Evolutionary conservation across 2,329 filamentous ascomycete genomes (phyloP), one percentile per base, ranked within the genome.

Genomic region (Fusarium proliferatum): DNA sequence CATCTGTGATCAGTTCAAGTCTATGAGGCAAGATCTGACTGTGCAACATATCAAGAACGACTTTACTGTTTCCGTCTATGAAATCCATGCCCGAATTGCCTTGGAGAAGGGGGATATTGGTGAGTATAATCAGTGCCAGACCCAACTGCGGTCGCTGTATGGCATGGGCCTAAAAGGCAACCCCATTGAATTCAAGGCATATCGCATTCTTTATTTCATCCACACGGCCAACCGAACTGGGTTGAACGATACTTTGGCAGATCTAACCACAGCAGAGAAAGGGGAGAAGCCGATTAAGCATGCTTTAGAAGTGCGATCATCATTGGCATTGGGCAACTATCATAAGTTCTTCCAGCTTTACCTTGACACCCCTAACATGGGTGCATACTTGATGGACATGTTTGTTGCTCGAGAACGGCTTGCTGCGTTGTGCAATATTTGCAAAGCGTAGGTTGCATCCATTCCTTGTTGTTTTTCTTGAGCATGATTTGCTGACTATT

Each of bases 111-210:
- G 94, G 85, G 96, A 99, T 88, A 90, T 98, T 87, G 96, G 96
- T 99, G 96, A 99, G 96, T 99, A 99, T 96, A 99, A 99, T 87
- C 96, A 99, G 89, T 99, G 96, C 85, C 96, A 99, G 87, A 98
- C 96, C 80, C 96, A 99, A 86, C 88, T 99, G 81, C 94, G 94
- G 84, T 94, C 93, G 75, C 87, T 99, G 79, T 98, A 99, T 85
- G 90, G 90, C 82, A 90, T 94, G 85, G 93, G 94, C 76, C 86
- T 97, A 82, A 94, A 94, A 81, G 96, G 96, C 79, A 95, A 95
- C 83, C 91, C 94, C 81, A 92, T 94, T 85, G 96, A 99, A 85
- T 99, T 99, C 86, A 96, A 96, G 90, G 96, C 96, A 74, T 99
- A 99, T 88, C 96, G 96, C 90, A 98, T 99, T 85, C 89, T 99